Evolutionary conservation across 495 filamentous ascomycete species (phyloP), one percentile per base, ranked within the genome.

Genomic region (Achaetomiella virescens): DNA sequence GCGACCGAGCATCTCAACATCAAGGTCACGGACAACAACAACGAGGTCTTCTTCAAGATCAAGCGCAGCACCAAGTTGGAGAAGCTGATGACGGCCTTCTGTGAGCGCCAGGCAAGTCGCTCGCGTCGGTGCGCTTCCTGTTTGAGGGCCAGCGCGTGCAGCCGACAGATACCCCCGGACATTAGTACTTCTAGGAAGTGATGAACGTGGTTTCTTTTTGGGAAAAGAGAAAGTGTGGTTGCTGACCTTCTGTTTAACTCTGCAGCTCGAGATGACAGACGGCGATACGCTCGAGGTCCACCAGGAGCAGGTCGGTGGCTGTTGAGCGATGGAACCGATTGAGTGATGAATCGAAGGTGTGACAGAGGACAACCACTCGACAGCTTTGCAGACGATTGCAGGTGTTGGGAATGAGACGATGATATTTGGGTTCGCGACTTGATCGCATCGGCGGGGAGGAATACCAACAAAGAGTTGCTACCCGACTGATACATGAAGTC

Each of bases 31-130:
- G 95, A 99, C 62, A 96, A 96, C 75, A 96, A 99, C 77, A 99
- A 99, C 65, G 95, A 99, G 63, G 95, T 99, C 60, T 99, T 99
- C 73, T 99, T 99, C 80, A 99, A 99, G 79, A 99, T 99, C 74
- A 99, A 99, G 84, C 87, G 92, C 6, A 90, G 87, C 6, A 99
- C 95, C 0, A 85, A 87, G 64, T 83, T 99, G 27, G 92, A 95
- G 75, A 99, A 99, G 78, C 75, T 99, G 37, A 99, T 99, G 95
- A 89, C 92, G 57, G 95, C 95, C 17, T 99, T 97, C 73, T 99
- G 95, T 69, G 95, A 97, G 58, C 84, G 95, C 2, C 91, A 96
- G 61, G 95, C 61, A 97, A 97, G 79, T 78, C 84, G 12, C 71
- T 81, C 4, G 78, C 78, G n/a, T 89, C 85, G 3, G 93, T 97